A percentile compares a stretch with the other conserved stretches of the same genome.
Conservation (phyloP, 225 moss, liverwort and hornwort genomes). For the Sphagnum contortum region DNA sequence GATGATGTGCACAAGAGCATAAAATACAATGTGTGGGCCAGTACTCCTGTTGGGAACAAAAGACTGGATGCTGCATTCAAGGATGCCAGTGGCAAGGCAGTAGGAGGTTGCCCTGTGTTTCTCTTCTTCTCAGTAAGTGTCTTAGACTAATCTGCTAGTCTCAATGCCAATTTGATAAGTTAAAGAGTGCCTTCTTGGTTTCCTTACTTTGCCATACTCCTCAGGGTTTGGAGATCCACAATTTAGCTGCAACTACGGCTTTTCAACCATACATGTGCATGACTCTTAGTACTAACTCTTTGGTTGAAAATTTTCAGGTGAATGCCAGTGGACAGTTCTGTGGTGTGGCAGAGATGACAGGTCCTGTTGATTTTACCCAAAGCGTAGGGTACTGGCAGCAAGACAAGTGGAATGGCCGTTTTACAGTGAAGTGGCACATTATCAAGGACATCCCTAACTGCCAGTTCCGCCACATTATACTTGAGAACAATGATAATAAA, state of each 20-base stretch:
- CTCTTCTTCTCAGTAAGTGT: slow-evolving; percentile 94
- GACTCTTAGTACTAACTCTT: too few species aligned
- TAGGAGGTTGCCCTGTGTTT: slow-evolving; percentile 63
- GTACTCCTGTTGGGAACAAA: slow-evolving; percentile 97
- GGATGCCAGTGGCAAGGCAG: slow-evolving; percentile 53
- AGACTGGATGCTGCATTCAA: slow-evolving; percentile 83
- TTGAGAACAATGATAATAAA: slow-evolving; percentile 97
- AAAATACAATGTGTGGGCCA: slow-evolving; percentile 98
- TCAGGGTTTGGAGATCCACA: too few species aligned
- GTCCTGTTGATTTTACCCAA: slow-evolving; percentile 86
- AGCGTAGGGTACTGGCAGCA: slow-evolving; percentile 99
- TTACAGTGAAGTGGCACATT: slow-evolving; percentile 90
- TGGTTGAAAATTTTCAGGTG: slow-evolving; percentile 38
- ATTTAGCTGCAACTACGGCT: too few species aligned
- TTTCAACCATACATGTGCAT: too few species aligned
- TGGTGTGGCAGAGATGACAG: slow-evolving; percentile 94
- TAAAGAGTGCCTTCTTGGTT: too few species aligned
- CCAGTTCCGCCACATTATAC: slow-evolving; percentile 93
- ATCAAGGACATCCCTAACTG: slow-evolving; percentile 98
- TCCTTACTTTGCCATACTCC: too few species aligned
- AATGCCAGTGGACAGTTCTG: slow-evolving; percentile 99
- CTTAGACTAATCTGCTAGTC: too few species aligned
- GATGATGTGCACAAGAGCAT: slow-evolving; percentile 99
- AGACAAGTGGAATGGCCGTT: slow-evolving; percentile 99
- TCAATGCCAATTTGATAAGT: too few species aligned